Conservation (phyloP, 106 monocot genomes). For the Allium sativum region DNA sequence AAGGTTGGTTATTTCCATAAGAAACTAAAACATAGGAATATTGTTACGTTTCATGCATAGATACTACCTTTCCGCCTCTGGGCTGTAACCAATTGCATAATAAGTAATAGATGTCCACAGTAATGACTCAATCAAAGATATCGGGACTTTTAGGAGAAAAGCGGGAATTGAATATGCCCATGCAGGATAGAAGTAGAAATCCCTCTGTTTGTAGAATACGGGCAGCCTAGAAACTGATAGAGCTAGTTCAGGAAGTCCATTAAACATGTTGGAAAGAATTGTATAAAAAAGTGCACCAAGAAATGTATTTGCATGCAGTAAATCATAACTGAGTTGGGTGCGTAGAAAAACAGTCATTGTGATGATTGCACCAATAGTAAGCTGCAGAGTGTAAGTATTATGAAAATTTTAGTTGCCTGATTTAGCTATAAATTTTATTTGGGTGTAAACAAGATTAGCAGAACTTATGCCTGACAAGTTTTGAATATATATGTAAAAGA, state of each 20-base stretch:
- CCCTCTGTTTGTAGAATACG: conserved; percentile 77
- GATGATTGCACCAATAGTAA: conserved; percentile 33
- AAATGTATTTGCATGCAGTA: conserved; percentile 49
- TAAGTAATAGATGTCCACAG: conserved; percentile 65
- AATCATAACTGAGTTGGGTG: conserved; percentile 37
- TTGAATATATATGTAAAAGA: conserved; percentile 72
- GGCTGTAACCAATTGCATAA: conserved; percentile 66
- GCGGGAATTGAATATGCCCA: conserved; percentile 78
- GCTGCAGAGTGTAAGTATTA: conserved; percentile 18
- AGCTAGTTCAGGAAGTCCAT: conserved; percentile 60
- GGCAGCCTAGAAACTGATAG: conserved; percentile 62
- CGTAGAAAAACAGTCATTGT: conserved; percentile 53
- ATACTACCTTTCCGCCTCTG: conserved; percentile 41
- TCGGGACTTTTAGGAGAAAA: conserved; percentile 50
- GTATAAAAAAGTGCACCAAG: conserved; percentile 56
- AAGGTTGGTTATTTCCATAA: not conserved
- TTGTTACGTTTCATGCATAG: not conserved
- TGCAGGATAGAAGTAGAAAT: conserved; percentile 77
- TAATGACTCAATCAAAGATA: conserved; percentile 60
- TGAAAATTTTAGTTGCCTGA: not conserved
- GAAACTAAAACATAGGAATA: not conserved
- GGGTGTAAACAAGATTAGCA: not conserved
- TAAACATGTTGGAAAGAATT: conserved; percentile 37
- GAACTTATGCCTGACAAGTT: conserved; percentile 36
- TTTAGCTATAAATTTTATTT: not conserved